A percentile compares a stretch with the other conserved stretches of the same genome.
Evolutionary conservation across 345 rosid genomes (phyloP).

Genomic region (Pugionium dolabratum): DNA sequence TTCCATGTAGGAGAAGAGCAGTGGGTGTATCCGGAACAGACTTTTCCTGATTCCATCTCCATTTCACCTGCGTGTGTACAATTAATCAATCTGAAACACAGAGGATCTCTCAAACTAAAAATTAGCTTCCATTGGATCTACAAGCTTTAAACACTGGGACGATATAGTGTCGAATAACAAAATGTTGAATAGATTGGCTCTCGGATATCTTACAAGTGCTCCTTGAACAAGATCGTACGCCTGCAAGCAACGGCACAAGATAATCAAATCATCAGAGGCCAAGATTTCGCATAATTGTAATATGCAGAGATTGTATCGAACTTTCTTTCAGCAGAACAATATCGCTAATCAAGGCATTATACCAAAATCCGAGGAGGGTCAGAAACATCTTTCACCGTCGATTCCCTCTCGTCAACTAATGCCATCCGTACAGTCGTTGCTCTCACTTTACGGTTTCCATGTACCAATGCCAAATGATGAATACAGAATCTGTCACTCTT

Average conservation of each 20-base stretch:
- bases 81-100: background rate
- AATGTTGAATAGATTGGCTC: background rate
- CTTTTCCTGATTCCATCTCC: conserved; percentile 69
- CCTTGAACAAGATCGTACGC: conserved; percentile 95
- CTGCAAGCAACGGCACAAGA: conserved; percentile 47
- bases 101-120: background rate
- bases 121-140: background rate
- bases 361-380: conserved; percentile 66
- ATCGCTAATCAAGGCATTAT: background rate
- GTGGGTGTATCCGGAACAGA: conserved; percentile 84
- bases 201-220: conserved; percentile 57
- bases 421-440: conserved; percentile 49
- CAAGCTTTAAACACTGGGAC: background rate
- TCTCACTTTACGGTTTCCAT: conserved; percentile 32
- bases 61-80: conserved; percentile 58
- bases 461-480: conserved; percentile 39
- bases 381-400: conserved; percentile 44
- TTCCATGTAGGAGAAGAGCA: conserved; percentile 91
- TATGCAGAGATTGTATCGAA: background rate
- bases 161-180: background rate
- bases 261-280: conserved; percentile 1
- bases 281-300: background rate
- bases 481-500: conserved; percentile 47
- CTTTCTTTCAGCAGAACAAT: background rate
- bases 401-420: conserved; percentile 68